Conservation (phyloP, 2,329 filamentous ascomycete genomes). For the Diaporthe nobilis region DNA sequence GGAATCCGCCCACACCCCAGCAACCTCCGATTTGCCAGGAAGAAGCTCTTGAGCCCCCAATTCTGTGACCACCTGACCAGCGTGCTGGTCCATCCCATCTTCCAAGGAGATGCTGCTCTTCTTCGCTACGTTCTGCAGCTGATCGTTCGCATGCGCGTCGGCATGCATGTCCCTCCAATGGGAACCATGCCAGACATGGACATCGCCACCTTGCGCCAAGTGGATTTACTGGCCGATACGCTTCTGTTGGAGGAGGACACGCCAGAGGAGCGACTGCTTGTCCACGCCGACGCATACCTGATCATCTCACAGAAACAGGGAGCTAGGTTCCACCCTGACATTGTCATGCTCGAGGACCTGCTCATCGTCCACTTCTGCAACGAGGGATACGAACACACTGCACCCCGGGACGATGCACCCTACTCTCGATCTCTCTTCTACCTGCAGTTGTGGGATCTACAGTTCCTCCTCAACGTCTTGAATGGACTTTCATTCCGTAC, state of each 20-base stretch:
- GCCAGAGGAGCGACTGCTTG: not conserved
- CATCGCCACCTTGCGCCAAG: not conserved
- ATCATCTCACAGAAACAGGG: constrained; percentile 4
- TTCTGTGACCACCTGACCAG: constrained; percentile 12
- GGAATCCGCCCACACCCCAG: constrained; percentile 14
- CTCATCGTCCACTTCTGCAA: constrained; percentile 1
- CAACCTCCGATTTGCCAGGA: not conserved
- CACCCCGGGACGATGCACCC: not conserved
- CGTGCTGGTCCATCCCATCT: constrained; percentile 16
- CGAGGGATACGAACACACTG: not conserved
- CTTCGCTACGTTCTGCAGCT: constrained; percentile 8
- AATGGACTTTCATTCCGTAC: not conserved
- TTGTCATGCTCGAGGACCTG: constrained; percentile 1
- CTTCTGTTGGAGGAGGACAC: not conserved
- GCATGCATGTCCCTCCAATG: constrained; percentile 12
- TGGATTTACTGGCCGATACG: not conserved
- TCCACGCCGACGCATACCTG: not conserved
- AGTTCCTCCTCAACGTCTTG: constrained; percentile 11
- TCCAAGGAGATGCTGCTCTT: not conserved
- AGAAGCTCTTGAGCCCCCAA: not conserved
- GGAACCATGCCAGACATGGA: constrained; percentile 9
- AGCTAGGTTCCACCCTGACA: not conserved
- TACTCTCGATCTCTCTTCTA: constrained; percentile 5
- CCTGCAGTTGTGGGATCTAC: constrained; percentile 17
- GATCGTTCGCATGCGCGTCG: constrained; percentile 7